Base-by-base conservation (phyloP, 768 basidiomycete genomes). In the Atractiella rhizophila region DNA sequence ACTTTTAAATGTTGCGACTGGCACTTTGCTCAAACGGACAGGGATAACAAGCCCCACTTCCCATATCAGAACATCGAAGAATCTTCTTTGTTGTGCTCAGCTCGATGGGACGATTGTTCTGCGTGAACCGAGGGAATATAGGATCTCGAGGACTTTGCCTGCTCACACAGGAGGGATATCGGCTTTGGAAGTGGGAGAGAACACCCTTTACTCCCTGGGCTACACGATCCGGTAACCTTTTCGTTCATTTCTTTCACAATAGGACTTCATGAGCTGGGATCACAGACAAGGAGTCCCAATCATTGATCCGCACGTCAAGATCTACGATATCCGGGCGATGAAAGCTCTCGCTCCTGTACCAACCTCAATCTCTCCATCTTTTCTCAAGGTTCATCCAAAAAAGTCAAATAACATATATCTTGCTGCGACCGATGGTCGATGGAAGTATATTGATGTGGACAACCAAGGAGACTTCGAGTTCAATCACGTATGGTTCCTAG, bases 251-350 rank as follows among this genome's bases (percentile, higher is more conserved):
- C 26, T 30, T 7, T 28, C 24, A 23, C 25, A 41, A 18, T 38
- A 25, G 30, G 35, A 18, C 28, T n/a, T 19, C 16, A 16, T 24
- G 12, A 18, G 26, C 18, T 25, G 37, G 3, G 24, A 28, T 29
- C 43, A 4, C 52, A 91, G 86, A 57, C 81, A 79, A 58, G 73
- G 76, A 6, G 73, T 76, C 35, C 82, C 86, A 4, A 68, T 76
- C 40, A 77, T 80, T 0, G 88, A 94, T 56, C 80, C 83, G 3
- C 64, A 85, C 26, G 81, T 98, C 48, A 91, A 88, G 60, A 66
- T 94, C 11, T 91, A 76, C 51, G 88, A 98, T 57, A 52, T 81
- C 24, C 74, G 88, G 24, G 79, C 68, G 19, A 69, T 94, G 64
- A 68, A 70, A 29, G 66, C 82, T 1, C 65, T 94, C 2, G 68